Conservation (phyloP, 2,329 filamentous ascomycete genomes). For the Phialophora macrospora region DNA sequence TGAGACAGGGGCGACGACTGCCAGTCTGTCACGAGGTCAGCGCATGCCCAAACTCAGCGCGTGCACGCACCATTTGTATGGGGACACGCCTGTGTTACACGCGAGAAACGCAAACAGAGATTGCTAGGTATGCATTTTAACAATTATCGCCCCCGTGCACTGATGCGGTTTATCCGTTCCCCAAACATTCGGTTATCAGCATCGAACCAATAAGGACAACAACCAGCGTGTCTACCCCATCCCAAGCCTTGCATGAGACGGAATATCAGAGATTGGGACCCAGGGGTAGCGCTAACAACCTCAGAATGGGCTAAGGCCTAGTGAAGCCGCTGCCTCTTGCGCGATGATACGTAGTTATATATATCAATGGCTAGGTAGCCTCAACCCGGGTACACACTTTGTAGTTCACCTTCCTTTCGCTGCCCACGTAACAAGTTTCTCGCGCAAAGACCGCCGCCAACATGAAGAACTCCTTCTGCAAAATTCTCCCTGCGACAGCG, state of each 20-base stretch:
- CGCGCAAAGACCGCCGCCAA: background rate
- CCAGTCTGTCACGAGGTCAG: background rate
- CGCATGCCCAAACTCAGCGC: background rate
- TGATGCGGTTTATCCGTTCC: background rate
- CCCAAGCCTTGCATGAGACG: background rate
- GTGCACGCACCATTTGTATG: background rate
- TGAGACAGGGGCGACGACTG: background rate
- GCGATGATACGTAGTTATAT: background rate
- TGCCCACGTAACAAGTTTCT: background rate
- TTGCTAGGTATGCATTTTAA: background rate
- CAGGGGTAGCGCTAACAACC: conserved; percentile 6
- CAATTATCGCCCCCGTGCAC: background rate
- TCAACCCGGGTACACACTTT: background rate
- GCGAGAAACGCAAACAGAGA: background rate
- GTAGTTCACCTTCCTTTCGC: background rate
- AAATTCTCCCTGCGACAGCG: background rate
- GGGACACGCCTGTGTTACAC: background rate
- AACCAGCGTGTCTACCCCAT: background rate
- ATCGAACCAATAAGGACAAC: background rate
- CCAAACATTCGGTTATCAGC: background rate
- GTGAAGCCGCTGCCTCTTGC: background rate
- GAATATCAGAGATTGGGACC: background rate
- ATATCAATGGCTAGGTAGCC: background rate
- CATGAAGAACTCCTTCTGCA: conserved; percentile 8
- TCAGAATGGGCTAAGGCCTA: background rate